A percentile compares a stretch with the other conserved stretches of the same genome.
phyloP scores from a whole-genome alignment of 1,139 yeast species.

The Taphrina flavorubra region DNA sequence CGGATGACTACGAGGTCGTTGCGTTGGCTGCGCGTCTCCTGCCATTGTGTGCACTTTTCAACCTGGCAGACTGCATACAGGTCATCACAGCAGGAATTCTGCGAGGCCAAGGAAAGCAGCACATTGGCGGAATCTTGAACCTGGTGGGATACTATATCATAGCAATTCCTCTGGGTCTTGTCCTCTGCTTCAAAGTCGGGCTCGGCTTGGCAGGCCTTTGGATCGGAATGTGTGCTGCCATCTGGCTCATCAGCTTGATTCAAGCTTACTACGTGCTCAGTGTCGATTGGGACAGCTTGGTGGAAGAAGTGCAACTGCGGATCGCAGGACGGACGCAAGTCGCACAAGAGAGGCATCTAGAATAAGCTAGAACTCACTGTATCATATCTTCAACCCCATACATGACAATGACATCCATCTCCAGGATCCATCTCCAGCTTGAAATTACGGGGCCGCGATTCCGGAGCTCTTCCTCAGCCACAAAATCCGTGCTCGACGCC shows the following conservation, averaged over 20 bases:
- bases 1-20: conserved; percentile 70
- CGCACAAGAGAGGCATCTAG: conserved; percentile 24
- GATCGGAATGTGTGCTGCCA: conserved; percentile 81
- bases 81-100: conserved; percentile 83
- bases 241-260: conserved; percentile 52
- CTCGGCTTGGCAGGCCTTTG: conserved; percentile 73
- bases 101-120: conserved; percentile 84
- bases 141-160: conserved; percentile 70
- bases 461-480: conserved; percentile 12
- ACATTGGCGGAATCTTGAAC: conserved; percentile 78
- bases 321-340: conserved; percentile 26
- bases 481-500: background rate
- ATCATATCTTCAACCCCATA: no score
- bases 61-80: conserved; percentile 77
- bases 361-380: background rate
- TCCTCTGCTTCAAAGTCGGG: conserved; percentile 62
- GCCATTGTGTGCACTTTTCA: conserved; percentile 74
- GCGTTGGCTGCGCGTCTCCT: conserved; percentile 59
- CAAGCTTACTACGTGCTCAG: conserved; percentile 61
- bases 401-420: no score
- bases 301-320: conserved; percentile 55
- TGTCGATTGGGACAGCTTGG: conserved; percentile 63
- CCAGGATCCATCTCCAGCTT: background rate
- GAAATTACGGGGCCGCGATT: background rate
- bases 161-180: conserved; percentile 72